Base-by-base conservation (phyloP, 2,329 filamentous ascomycete genomes). In the Talaromyces sp. region DNA sequence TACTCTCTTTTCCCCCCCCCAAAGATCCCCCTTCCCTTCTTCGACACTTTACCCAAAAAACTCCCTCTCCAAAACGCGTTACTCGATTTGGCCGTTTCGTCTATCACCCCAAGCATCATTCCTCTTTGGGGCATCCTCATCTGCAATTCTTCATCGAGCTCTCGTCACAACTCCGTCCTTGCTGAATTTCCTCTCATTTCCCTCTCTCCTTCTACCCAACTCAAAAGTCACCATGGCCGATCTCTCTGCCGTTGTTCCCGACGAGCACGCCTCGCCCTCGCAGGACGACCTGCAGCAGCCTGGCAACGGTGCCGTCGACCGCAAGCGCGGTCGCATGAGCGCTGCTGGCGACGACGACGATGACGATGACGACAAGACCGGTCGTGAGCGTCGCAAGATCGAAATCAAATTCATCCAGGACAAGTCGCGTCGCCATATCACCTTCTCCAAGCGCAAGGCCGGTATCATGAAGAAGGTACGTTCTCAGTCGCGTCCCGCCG, bases 371-470 rank as follows among this genome's bases (percentile, higher is more conserved):
- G 93, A 97, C 78, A 98, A 98, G 86, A 91, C 91, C 65, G 92
- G 92, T 73, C 93, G 95, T 78, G 95, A 98, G 85, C 89, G 95
- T 75, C 88, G 95, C 81, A 99, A 99, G 89, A 99, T 99, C 72
- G 95, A 99, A 80, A 99, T 99, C 82, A 99, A 99, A 85, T 99
- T 99, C 82, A 99, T 99, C 78, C 93, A 93, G 79, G 95, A 99
- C 81, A 99, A 99, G 84, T 98, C 93, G 81, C 92, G 95, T 81
- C 90, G 95, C 65, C 95, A 99, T 82, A 99, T 98, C 76, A 98
- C 95, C 72, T 98, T 99, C 78, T 98, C 93, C 69, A 99, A 99
- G 87, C 91, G 95, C 77, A 99, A 99, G 84, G 95, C 95, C 60
- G 95, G 95, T 70, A 98, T 99, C 79, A 98, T 99, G 95, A 98